These are phyloP conservation scores for Neurospora sp. DNA, from an alignment of 495 filamentous ascomycete genomes.

Conservation along the genomic window DNA sequence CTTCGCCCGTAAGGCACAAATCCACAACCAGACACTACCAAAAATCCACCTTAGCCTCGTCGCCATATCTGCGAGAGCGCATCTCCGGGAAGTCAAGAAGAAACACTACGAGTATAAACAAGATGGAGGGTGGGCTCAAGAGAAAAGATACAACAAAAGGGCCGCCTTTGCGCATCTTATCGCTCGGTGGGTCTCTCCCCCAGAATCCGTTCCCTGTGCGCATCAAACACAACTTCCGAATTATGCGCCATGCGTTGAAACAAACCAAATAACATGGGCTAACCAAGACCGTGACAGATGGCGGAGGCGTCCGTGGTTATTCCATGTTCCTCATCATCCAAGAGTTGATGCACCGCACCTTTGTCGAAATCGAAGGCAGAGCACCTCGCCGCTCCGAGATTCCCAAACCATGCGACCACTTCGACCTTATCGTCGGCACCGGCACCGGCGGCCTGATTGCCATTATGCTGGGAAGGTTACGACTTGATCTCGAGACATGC, in stretches of 20 bases:
- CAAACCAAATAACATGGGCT: conserved; percentile 6
- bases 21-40: not conserved
- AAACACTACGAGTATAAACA: not conserved
- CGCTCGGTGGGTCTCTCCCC: conserved; percentile 56
- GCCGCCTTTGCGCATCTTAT: conserved; percentile 82
- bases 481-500: conserved; percentile 89
- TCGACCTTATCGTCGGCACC: conserved; percentile 91
- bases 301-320: conserved; percentile 92
- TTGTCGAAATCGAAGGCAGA: conserved; percentile 74
- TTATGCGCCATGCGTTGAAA: not conserved
- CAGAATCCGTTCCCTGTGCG: not conserved
- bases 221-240: not conserved
- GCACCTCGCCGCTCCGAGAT: conserved; percentile 80
- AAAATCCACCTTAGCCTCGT: not conserved
- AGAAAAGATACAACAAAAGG: conserved; percentile 93
- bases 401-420: conserved; percentile 95
- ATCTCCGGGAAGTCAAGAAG: not conserved
- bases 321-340: conserved; percentile 93
- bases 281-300: conserved; percentile 47
- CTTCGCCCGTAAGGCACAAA: not conserved
- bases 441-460: conserved; percentile 94
- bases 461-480: conserved; percentile 86
- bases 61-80: not conserved
- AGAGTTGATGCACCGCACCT: conserved; percentile 91
- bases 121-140: conserved; percentile 26